phyloP scores from a whole-genome alignment of 139 green algal genomes.

The Prasinococcaceae sp. region DNA sequence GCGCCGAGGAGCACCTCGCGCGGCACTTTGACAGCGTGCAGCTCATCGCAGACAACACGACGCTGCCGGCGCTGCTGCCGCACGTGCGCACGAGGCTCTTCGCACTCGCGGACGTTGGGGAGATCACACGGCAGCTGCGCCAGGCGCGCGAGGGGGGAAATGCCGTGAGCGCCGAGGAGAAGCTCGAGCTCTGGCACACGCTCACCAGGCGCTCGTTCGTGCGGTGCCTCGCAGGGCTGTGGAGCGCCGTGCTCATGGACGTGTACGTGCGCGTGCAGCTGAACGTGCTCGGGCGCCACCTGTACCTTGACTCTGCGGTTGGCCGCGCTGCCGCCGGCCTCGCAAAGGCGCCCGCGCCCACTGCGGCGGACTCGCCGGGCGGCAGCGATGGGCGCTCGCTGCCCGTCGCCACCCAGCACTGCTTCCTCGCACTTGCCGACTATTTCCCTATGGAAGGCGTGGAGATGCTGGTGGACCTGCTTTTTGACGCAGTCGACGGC shows the following conservation, averaged over 20 bases:
- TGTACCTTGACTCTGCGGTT: slow-evolving; percentile 42
- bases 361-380: too few relatives aligned
- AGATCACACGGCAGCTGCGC: slow-evolving; percentile 26
- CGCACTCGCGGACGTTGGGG: slow-evolving; percentile 25
- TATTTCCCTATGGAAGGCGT: too few relatives aligned
- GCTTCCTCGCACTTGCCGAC: too few relatives aligned
- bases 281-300: slow-evolving; percentile 53
- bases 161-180: slow-evolving; percentile 14
- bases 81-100: slow-evolving; percentile 27
- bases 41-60: slow-evolving; percentile 46
- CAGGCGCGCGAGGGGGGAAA: neutral
- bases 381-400: too few relatives aligned
- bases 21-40: slow-evolving; percentile 56
- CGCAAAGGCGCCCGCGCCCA: too few relatives aligned
- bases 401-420: too few relatives aligned
- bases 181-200: slow-evolving; percentile 41
- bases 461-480: too few relatives aligned
- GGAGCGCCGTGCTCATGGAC: slow-evolving; percentile 47
- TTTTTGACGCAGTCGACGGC: too few relatives aligned
- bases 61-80: slow-evolving; percentile 42
- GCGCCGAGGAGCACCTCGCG: too few relatives aligned
- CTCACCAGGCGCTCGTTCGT: slow-evolving; percentile 37
- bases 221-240: slow-evolving; percentile 25
- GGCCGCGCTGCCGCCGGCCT: too few relatives aligned
- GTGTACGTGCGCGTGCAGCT: slow-evolving; percentile 57